Evolutionary conservation across 1,284 basidiomycete species (phyloP), one percentile per base, ranked within the genome.

Genomic region (Papiliotrema flavescens): DNA sequence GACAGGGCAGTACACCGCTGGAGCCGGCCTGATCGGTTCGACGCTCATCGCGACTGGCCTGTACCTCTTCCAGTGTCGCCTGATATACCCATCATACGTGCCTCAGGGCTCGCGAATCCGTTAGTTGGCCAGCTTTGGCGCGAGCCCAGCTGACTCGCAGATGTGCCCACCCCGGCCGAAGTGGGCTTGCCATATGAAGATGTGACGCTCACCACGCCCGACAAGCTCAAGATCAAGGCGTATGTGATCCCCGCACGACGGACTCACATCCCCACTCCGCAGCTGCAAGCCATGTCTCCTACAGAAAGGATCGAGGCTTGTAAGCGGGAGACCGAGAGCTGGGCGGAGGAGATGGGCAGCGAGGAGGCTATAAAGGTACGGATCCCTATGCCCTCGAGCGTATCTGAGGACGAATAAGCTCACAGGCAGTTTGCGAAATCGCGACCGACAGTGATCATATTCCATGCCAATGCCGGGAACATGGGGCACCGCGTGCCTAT

Each of bases 41-140:
- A 57, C 62, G 24, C 32, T 72, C 6, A 41, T 71, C 84, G 87
- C 85, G 53, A 81, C 83, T 41, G 87, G 87, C 7, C 79, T 93
- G 37, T 81, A 90, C 34, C 90, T 86, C 69, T 92, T 89, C 37
- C 91, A 95, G 73, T 87, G 86, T 69, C 87, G 83, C 60, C 80
- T 95, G 49, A 93, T 95, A 69, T 95, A 95, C 70, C 92, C 91
- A 0, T 85, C 89, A 24, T 84, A 87, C n/a, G 87, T 88, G 63
- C 90, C 90, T 13, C 81, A 84, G 22, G 90, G 89, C 3, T 90
- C 90, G n/a, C 79, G 90, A 35, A 84, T 79, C 63, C 81, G 89
- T 89, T 54, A 53, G 78, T 68, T 13, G 32, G 14, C 22, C n/a
- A n/a, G n/a, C n/a, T 20, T 15, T 22, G 28, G 15, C 28, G 2